Base-by-base conservation (phyloP, 2,329 filamentous ascomycete species). In the Cytospora piceae region DNA sequence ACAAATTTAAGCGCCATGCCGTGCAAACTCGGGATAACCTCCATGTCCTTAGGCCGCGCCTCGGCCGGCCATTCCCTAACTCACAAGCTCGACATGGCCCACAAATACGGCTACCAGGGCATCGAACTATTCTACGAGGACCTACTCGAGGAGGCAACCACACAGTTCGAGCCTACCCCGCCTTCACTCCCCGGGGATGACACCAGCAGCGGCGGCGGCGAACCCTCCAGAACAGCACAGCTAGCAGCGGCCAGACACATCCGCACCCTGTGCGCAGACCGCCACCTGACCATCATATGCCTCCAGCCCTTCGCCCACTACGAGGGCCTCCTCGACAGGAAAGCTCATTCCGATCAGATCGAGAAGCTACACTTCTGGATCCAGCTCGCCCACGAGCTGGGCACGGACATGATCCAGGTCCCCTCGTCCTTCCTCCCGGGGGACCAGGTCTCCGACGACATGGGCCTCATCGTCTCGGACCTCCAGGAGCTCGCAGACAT, bases 61-160 rank as follows among this genome's bases (percentile, higher is more conserved):
- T 82, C 74, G 42, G 89, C 89, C 73, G 86, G 90, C 69, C 91
- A 94, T 75, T 80, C 82, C 32, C 81, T 94, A 27, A 76, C 82
- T 1, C 78, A 84, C 73, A 94, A 93, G 73, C 83, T 94, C 58
- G 82, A 88, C 73, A 85, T 87, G 78, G 91, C 91, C 12, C 80
- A 84, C 7, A 79, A 81, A 63, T 83, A 90, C 70, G 88, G 87
- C 24, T 87, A 92, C 73, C 76, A 83, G 66, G 90, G 89, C 60
- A 85, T 94, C 69, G 91, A 94, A 74, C 81, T 93, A 24, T 93
- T 93, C 79, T 88, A 90, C 75, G 91, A 94, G 73, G 91, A 94
- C 74, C 82, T 94, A 4, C 79, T 86, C 66, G 86, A 87, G 71
- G 73, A 90, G 17, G 86, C 89, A 31, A 71, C 51, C 27, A 52